These are phyloP conservation scores for Tuber microsphaerosporum DNA, from an alignment of 495 filamentous ascomycete genomes.

Conservation along the genomic window DNA sequence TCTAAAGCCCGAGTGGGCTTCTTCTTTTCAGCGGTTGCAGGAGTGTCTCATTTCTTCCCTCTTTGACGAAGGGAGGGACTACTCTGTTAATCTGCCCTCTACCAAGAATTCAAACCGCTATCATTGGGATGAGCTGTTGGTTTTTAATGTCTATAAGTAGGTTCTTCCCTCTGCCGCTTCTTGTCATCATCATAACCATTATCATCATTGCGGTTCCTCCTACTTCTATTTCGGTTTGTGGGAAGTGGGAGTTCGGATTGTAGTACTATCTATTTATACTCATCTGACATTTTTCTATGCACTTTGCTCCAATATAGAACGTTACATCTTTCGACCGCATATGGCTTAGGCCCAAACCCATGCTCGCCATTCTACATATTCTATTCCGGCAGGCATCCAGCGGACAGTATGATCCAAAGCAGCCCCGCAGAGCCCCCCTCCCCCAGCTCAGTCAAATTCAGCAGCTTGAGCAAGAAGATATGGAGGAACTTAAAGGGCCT, in stretches of 20 bases:
- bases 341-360: conserved; percentile 33
- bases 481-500: background rate
- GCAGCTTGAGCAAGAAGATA: background rate
- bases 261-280: background rate
- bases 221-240: background rate
- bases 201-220: no score
- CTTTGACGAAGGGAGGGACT: conserved; percentile 9
- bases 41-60: conserved; percentile 16
- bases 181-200: background rate
- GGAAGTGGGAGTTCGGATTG: background rate
- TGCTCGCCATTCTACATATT: conserved; percentile 29
- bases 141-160: conserved; percentile 34
- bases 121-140: conserved; percentile 21
- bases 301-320: conserved; percentile 14
- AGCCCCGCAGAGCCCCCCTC: background rate
- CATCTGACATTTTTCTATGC: background rate
- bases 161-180: background rate
- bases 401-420: conserved; percentile 11
- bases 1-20: conserved; percentile 27
- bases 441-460: background rate
- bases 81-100: background rate
- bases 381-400: conserved; percentile 24
- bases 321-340: conserved; percentile 8
- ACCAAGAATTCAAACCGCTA: background rate
- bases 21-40: conserved; percentile 21